Conservation (phyloP, 805 yeast genomes). For the Wickerhamiella galacta region DNA sequence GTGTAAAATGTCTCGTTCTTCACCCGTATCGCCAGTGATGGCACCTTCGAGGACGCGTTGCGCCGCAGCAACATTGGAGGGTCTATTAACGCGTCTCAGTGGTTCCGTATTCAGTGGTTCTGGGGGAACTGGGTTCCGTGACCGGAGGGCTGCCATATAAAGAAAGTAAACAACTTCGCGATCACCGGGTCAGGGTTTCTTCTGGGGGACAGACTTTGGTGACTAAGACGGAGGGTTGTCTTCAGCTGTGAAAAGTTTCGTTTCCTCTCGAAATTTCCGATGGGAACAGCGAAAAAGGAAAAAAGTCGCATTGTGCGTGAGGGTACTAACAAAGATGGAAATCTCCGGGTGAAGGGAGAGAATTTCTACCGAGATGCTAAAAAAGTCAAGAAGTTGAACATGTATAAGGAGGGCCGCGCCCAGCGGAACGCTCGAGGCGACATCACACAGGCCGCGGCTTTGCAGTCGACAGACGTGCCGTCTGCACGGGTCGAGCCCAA, state of each 20-base stretch:
- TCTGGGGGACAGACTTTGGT: too few relatives aligned
- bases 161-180: too few relatives aligned
- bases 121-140: too few relatives aligned
- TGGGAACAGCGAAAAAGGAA: slow-evolving; percentile 93
- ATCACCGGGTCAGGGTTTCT: too few relatives aligned
- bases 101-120: too few relatives aligned
- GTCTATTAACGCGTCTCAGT: too few relatives aligned
- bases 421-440: slow-evolving; percentile 78
- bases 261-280: slow-evolving; percentile 17
- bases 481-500: slow-evolving; percentile 90
- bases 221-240: too few relatives aligned
- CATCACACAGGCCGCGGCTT: slow-evolving; percentile 66
- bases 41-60: too few relatives aligned
- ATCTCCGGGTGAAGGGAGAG: slow-evolving; percentile 88
- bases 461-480: slow-evolving; percentile 78
- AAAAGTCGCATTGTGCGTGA: slow-evolving; percentile 72
- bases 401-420: slow-evolving; percentile 88
- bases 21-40: too few relatives aligned
- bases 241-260: too few relatives aligned
- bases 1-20: not conserved
- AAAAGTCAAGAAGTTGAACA: slow-evolving; percentile 71
- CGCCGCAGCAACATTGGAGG: too few relatives aligned
- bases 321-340: slow-evolving; percentile 71
- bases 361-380: slow-evolving; percentile 87
- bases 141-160: too few relatives aligned